Base-by-base conservation (phyloP, 805 yeast species). In the Clavispora phyllophila region DNA sequence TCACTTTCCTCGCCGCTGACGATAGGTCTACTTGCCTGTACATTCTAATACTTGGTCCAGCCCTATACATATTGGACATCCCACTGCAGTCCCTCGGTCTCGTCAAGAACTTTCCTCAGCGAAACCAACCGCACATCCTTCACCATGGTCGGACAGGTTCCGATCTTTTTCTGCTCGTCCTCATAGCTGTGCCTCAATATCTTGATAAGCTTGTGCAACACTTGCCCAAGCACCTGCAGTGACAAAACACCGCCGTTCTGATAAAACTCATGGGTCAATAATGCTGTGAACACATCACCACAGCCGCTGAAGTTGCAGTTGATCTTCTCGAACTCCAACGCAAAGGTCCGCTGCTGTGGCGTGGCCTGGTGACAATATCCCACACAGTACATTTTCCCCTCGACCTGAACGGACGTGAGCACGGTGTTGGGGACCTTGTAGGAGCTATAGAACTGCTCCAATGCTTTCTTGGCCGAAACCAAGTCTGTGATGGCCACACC, bases 201-300 rank as follows among this genome's bases (percentile, higher is more conserved):
- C 37, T 56, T 53, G 36, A 57, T 48, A 18, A 70, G 53, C 44
- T 57, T 61, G 15, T 40, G 37, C 33, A 64, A 49, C 9, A 59
- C 62, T 38, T 53, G 57, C 2, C 56, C 56, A 19, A 69, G 46
- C 19, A 59, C 58, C 5, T 41, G 43, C 2, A 63, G 61, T 5
- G 59, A 53, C 6, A 68, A 54, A 8, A 19, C 27, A 32, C 49
- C 40, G 4, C 43, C 39, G 32, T 49, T 65, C 7, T 48, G 59
- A 43, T 65, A 65, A 48, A 73, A 72, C 1, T 68, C 60, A 49
- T 83, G 77, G 3, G 82, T 70, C 15, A 84, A 49, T 13, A 85
- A 55, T 0, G 83, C 88, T 3, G 81, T 68, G 57, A 84, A 82
- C 14, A 85, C 61, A 56, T 85, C 93, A 2, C 93, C 93, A 44